These are phyloP conservation scores for Colletotrichum siamense DNA, from an alignment of 2,329 filamentous ascomycete genomes.

Conservation along the genomic window DNA sequence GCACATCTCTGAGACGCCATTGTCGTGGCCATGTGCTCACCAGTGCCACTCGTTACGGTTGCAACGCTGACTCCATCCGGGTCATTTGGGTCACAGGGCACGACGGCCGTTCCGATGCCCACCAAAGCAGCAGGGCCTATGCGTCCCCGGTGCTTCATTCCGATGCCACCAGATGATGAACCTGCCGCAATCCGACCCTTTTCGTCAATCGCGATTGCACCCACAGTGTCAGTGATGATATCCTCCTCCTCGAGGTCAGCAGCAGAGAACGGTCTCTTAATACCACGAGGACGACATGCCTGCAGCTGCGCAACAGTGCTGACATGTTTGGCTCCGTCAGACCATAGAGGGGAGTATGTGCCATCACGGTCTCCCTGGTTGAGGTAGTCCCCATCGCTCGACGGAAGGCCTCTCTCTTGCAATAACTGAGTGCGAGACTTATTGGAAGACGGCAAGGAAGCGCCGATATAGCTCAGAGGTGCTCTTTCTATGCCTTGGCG, in stretches of 20 bases:
- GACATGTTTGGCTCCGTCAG: constrained; percentile 2
- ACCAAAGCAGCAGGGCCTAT: constrained; percentile 92
- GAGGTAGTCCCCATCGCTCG: neutral
- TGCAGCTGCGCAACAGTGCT: constrained; percentile 14
- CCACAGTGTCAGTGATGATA: constrained; percentile 88
- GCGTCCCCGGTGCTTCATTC: constrained; percentile 95
- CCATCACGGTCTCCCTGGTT: constrained; percentile 20
- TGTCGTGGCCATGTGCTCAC: constrained; percentile 97
- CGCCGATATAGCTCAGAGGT: constrained; percentile 30
- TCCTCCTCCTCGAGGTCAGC: constrained; percentile 52
- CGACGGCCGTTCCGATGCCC: constrained; percentile 86
- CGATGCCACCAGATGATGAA: constrained; percentile 96
- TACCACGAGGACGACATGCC: constrained; percentile 30
- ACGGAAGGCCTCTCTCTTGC: neutral
- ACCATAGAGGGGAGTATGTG: constrained; percentile 16
- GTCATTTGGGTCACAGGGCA: constrained; percentile 78
- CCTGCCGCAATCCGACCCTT: constrained; percentile 89
- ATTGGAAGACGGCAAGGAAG: neutral
- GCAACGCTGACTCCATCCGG: constrained; percentile 74
- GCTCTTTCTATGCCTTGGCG: constrained; percentile 26
- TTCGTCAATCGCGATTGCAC: constrained; percentile 90
- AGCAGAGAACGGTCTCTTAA: constrained; percentile 38
- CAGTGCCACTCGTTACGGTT: constrained; percentile 90
- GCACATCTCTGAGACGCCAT: constrained; percentile 89
- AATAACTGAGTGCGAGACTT: neutral